phyloP scores from a whole-genome alignment of 2,329 filamentous ascomycete genomes.

The Fusarium sp. region DNA sequence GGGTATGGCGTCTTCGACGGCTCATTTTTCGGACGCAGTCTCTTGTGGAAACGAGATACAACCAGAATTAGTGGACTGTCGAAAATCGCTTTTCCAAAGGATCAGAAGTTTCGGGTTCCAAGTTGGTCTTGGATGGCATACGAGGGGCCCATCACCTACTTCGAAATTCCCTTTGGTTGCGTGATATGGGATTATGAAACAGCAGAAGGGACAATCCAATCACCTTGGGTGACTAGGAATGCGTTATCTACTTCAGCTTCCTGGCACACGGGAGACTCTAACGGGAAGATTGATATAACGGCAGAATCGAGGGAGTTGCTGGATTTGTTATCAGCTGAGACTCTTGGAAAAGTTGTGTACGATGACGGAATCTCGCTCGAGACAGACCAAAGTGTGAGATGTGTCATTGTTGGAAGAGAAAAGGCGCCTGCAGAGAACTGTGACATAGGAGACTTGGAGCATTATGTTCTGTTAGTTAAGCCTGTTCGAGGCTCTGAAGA shows the following conservation, averaged over 20 bases:
- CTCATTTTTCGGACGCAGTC: conserved; percentile 26
- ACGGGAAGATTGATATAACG: conserved; percentile 11
- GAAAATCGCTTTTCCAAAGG: conserved; percentile 12
- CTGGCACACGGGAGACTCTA: conserved; percentile 23
- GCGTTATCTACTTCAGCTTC: background rate
- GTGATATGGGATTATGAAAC: conserved; percentile 27
- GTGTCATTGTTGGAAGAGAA: conserved; percentile 25
- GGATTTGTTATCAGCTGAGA: background rate
- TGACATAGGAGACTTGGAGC: background rate
- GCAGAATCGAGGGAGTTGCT: conserved; percentile 8
- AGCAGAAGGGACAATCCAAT: conserved; percentile 5
- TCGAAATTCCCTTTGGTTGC: conserved; percentile 41
- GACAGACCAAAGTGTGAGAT: background rate
- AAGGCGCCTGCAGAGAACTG: background rate
- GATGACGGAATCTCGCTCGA: background rate
- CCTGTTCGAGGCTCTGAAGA: background rate
- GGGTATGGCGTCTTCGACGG: conserved; percentile 41
- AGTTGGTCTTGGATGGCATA: conserved; percentile 58
- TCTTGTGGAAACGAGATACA: conserved; percentile 35
- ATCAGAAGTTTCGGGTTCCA: conserved; percentile 38
- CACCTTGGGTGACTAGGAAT: conserved; percentile 19
- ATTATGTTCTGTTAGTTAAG: conserved; percentile 9
- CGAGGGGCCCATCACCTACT: conserved; percentile 51
- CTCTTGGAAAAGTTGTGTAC: conserved; percentile 5
- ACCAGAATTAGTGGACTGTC: background rate